phyloP scores from a whole-genome alignment of 1,284 basidiomycete genomes.

The Puccinia novopanici region DNA sequence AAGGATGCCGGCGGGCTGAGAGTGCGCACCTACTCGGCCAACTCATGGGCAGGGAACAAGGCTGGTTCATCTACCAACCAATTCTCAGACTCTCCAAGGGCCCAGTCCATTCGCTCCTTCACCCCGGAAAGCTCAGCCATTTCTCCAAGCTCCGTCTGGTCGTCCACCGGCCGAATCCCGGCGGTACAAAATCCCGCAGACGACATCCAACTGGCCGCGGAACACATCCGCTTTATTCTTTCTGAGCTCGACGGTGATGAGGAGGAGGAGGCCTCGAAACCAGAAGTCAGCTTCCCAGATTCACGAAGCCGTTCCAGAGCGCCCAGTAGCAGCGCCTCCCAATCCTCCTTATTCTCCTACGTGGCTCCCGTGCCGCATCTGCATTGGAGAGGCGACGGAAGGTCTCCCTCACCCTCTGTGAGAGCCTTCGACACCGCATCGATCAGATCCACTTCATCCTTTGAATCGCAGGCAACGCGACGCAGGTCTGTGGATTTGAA shows the following conservation, averaged over 20 bases:
- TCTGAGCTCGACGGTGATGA: conserved; percentile 22
- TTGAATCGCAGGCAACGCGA: neutral
- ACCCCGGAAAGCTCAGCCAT: neutral
- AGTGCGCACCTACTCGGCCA: neutral
- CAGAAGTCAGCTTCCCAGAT: neutral
- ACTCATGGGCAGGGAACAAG: no score
- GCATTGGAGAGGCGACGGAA: neutral
- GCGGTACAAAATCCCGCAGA: neutral
- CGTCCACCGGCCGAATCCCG: neutral
- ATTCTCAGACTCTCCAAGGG: no score
- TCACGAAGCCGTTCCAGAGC: neutral
- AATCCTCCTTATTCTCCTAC: neutral
- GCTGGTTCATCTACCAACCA: no score
- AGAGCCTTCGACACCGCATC: neutral
- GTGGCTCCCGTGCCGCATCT: neutral
- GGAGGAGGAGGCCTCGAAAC: neutral
- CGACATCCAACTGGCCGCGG: conserved; percentile 8
- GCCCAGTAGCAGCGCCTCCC: neutral
- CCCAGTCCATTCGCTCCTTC: neutral
- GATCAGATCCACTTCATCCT: conserved; percentile 1
- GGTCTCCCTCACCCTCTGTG: neutral
- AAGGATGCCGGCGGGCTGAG: neutral
- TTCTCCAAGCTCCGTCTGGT: neutral
- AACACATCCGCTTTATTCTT: conserved; percentile 30
- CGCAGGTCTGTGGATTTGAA: neutral